Base-by-base conservation (phyloP, 805 yeast genomes). In the Lipomyces yamanashiensis region DNA sequence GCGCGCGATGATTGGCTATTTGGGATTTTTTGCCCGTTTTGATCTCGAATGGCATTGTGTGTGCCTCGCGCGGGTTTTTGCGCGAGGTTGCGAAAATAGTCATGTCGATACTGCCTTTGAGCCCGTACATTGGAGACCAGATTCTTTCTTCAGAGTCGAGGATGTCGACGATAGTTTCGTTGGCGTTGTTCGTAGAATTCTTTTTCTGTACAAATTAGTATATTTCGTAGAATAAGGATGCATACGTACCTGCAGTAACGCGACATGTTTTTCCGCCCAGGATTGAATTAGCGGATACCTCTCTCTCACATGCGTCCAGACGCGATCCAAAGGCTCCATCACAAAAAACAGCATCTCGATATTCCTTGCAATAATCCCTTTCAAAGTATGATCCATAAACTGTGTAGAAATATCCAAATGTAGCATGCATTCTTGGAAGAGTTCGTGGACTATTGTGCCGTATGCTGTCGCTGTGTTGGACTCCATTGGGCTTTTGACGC, bases 101-200 rank as follows among this genome's bases (percentile, higher is more conserved):
- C 2, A 88, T 97, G 77, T 95, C 99, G 17, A 92, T 85, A 70
- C 87, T 84, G 0, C 99, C 99, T 69, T 90, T 85, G 8, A 95
- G 76, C 0, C 99, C 99, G 77, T 83, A 92, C 72, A 84, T 82
- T 0, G 98, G 96, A 0, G 98, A 90, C 91, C 96, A 87, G 13
- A 95, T 87, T 70, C 87, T 89, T 71, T 95, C 98, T 75, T 95
- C 99, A 9, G 90, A 84, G 71, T 90, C 97, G 40, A 90, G 78
- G 8, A 92, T 83, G 62, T 87, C 85, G 15, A 84, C 79, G 0
- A 89, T 85, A 0, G 87, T 79, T 48, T 86, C 78, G 10, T 76
- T 76, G 53, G 17, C 45, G 19, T 28, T 17, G 19, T 28, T 17
- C 9, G 63, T n/a, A n/a, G 15, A 47, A 21, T 34, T 44, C 17